Evolutionary conservation across 2,329 filamentous ascomycete genomes (phyloP), one percentile per base, ranked within the genome.

Genomic region (Chalaropsis thielavioides): DNA sequence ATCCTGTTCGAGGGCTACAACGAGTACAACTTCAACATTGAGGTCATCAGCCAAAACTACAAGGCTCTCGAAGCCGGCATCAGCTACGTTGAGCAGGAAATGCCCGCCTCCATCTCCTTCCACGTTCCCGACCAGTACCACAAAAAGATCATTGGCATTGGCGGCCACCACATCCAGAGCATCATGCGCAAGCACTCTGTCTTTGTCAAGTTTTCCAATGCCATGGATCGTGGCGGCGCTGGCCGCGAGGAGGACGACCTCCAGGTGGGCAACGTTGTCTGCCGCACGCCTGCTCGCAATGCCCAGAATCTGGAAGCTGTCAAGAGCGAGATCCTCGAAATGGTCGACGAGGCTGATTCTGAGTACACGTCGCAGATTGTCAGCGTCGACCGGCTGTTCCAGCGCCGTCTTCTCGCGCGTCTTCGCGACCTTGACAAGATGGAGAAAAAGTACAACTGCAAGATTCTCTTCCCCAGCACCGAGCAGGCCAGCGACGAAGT

Each of bases 151-250:
- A 99, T 99, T 69, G 94, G 94, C 63, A 97, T 99, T 71, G 94
- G 94, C 68, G 94, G 94, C 10, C 92, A 97, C 74, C 94, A 99
- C 73, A 99, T 99, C 70, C 94, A 99, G 75, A 90, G 92, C 64
- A 97, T 99, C 78, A 99, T 99, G 94, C 97, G 99, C 80, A 97
- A 97, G 77, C 95, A 99, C 76, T 97, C 94, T 0, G 94, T 99
- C 70, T 99, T 99, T 71, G 94, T 99, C 78, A 99, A 99, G 74
- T 99, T 99, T 72, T 96, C 91, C 69, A 99, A 99, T 71, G 94
- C 94, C 17, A 97, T 97, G 92, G 94, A 99, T 73, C 87, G 94
- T 72, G 94, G 90, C 78, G 76, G 92, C 43, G 88, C 95, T 75
- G 90, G 91, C 69, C 92, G 95, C 70, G 92, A 97, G 73, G 94